A percentile compares a stretch with the other conserved stretches of the same genome.
Evolutionary conservation across 2,329 filamentous ascomycete species (phyloP).

Genomic region (Neonectria faginata): DNA sequence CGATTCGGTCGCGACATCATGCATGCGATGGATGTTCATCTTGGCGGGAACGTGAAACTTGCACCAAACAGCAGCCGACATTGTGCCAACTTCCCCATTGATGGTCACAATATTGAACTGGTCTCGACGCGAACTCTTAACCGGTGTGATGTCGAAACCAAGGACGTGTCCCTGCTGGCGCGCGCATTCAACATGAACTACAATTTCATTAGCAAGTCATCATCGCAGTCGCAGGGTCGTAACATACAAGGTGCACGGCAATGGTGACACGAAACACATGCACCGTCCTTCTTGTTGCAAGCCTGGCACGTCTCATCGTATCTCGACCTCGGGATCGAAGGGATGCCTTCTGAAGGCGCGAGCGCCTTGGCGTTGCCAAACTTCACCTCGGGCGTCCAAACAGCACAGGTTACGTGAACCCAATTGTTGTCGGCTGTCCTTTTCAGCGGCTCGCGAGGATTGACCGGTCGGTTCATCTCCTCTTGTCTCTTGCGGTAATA

Average conservation of each 20-base stretch:
- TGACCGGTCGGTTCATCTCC: conserved; percentile 82
- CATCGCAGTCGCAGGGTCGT: background rate
- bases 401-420: conserved; percentile 93
- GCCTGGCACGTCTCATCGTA: conserved; percentile 86
- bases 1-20: conserved; percentile 77
- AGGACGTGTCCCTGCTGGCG: conserved; percentile 84
- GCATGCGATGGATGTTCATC: conserved; percentile 79
- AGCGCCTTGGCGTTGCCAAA: conserved; percentile 87
- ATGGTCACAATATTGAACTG: conserved; percentile 83
- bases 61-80: conserved; percentile 91
- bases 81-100: conserved; percentile 82
- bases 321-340: conserved; percentile 77
- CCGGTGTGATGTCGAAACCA: conserved; percentile 89
- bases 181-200: conserved; percentile 91
- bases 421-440: conserved; percentile 97
- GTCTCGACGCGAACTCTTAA: conserved; percentile 89
- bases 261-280: conserved; percentile 84
- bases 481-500: conserved; percentile 86
- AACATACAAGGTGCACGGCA: conserved; percentile 68
- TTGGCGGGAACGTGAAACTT: conserved; percentile 84
- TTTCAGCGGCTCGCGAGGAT: conserved; percentile 92
- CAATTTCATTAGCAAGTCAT: conserved; percentile 36
- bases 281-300: conserved; percentile 80
- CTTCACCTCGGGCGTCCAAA: conserved; percentile 92
- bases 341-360: conserved; percentile 90